Evolutionary conservation across 2,329 filamentous ascomycete species (phyloP).

Genomic region (Fusarium setosum): DNA sequence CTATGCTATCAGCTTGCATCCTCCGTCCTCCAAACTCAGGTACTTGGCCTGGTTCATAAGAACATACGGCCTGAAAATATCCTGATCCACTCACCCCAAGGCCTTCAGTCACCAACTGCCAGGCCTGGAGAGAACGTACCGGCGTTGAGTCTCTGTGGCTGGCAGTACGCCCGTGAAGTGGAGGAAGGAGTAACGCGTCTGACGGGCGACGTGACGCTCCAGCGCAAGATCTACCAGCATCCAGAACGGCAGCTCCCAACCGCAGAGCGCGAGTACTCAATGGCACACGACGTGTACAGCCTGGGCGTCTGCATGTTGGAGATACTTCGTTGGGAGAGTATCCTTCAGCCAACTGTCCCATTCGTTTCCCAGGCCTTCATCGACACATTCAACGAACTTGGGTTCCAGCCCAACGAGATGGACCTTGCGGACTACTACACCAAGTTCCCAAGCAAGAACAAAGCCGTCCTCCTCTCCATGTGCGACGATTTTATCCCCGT

Average conservation of each 20-base stretch:
- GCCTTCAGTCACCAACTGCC: not conserved
- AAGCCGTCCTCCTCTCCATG: not conserved
- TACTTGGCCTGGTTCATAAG: not conserved
- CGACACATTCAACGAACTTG: not conserved
- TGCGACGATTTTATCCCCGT: not conserved
- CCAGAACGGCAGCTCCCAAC: not conserved
- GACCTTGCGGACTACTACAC: not conserved
- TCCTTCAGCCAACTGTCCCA: rapidly evolving
- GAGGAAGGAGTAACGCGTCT: not conserved
- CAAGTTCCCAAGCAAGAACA: not conserved
- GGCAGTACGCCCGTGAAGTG: not conserved
- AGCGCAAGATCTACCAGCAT: not conserved
- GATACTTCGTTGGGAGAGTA: not conserved
- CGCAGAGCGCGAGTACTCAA: not conserved
- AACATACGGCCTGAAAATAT: not conserved
- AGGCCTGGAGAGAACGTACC: not conserved
- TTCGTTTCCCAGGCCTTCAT: not conserved
- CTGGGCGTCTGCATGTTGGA: not conserved
- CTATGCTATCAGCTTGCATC: not conserved
- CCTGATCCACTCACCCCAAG: not conserved
- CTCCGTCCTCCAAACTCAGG: not conserved
- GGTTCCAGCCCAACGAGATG: not conserved
- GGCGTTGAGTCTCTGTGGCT: not conserved
- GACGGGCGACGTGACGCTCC: not conserved
- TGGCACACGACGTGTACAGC: not conserved